Conservation (phyloP, 2,329 filamentous ascomycete genomes). For the Colletotrichum scovillei region DNA sequence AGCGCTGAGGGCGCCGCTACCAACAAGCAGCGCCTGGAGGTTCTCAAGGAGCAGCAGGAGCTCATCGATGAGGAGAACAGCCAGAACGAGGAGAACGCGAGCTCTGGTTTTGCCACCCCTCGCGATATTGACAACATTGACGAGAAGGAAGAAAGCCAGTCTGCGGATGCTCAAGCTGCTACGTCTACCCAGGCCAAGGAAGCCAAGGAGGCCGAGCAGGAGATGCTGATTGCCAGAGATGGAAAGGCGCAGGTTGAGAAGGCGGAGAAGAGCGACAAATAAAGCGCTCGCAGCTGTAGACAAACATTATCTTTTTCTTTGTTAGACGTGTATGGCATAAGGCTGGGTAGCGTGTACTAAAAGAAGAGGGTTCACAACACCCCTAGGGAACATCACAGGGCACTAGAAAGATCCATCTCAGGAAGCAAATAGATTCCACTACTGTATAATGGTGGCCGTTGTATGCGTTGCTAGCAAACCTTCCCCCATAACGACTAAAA, state of each 20-base stretch:
- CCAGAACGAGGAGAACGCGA: slow-evolving; percentile 85
- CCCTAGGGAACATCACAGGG: slow-evolving; percentile 33
- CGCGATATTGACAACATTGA: slow-evolving; percentile 94
- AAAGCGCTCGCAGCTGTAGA: slow-evolving; percentile 32
- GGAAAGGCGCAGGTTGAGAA: slow-evolving; percentile 44
- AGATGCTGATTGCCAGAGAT: slow-evolving; percentile 46
- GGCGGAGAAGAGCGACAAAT: slow-evolving; percentile 54
- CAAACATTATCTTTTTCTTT: slow-evolving; percentile 39
- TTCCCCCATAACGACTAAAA: not conserved
- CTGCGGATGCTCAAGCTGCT: slow-evolving; percentile 60
- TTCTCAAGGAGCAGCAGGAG: slow-evolving; percentile 97
- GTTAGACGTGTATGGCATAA: slow-evolving; percentile 36
- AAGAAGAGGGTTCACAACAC: slow-evolving; percentile 34
- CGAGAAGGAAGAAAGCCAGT: slow-evolving; percentile 82
- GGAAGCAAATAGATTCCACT: slow-evolving; percentile 36
- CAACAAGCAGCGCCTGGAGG: slow-evolving; percentile 98
- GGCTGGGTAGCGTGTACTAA: slow-evolving; percentile 37
- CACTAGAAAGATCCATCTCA: slow-evolving; percentile 37
- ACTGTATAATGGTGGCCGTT: slow-evolving; percentile 27
- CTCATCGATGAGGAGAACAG: slow-evolving; percentile 97
- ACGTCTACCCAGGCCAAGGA: slow-evolving; percentile 44
- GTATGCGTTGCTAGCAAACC: slow-evolving; percentile 1
- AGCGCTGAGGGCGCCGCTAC: slow-evolving; percentile 96
- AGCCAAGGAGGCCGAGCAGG: slow-evolving; percentile 52
- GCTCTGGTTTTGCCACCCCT: slow-evolving; percentile 77